Conservation (phyloP, 805 yeast genomes). For the Candida maris region DNA sequence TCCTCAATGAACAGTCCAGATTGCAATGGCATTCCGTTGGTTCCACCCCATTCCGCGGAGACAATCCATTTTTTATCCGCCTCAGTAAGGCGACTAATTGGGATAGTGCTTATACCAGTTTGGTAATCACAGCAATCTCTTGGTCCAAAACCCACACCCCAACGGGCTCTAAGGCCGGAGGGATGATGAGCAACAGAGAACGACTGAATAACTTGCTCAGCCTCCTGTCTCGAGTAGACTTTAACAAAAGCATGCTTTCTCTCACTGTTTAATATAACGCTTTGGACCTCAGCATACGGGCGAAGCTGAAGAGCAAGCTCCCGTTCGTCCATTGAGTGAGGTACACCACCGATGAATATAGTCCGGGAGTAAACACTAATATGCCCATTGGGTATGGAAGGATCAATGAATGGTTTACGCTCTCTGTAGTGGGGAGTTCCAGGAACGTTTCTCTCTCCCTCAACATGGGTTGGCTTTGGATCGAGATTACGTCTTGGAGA, state of each 20-base stretch:
- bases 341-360: slow-evolving; percentile 90
- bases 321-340: slow-evolving; percentile 72
- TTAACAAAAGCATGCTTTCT: slow-evolving; percentile 96
- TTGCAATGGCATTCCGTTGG: slow-evolving; percentile 79
- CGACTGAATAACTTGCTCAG: slow-evolving; percentile 72
- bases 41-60: slow-evolving; percentile 94
- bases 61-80: slow-evolving; percentile 91
- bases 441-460: slow-evolving; percentile 63
- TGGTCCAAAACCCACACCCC: slow-evolving; percentile 99
- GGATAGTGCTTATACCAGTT: slow-evolving; percentile 84
- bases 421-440: slow-evolving; percentile 75
- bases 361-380: slow-evolving; percentile 87
- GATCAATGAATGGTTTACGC: slow-evolving; percentile 68
- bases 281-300: slow-evolving; percentile 89
- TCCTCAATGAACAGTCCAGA: slow-evolving; percentile 88
- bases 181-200: slow-evolving; percentile 60
- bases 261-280: slow-evolving; percentile 80
- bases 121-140: slow-evolving; percentile 97
- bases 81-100: slow-evolving; percentile 83
- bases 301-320: slow-evolving; percentile 66
- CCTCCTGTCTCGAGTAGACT: slow-evolving; percentile 87
- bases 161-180: slow-evolving; percentile 74
- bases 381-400: slow-evolving; percentile 67
- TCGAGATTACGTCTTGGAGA: slow-evolving; percentile 39
- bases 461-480: slow-evolving; percentile 34